These are phyloP conservation scores for Jacaranda mimosifolia DNA, from an alignment of 257 asterid genomes.

Conservation along the genomic window DNA sequence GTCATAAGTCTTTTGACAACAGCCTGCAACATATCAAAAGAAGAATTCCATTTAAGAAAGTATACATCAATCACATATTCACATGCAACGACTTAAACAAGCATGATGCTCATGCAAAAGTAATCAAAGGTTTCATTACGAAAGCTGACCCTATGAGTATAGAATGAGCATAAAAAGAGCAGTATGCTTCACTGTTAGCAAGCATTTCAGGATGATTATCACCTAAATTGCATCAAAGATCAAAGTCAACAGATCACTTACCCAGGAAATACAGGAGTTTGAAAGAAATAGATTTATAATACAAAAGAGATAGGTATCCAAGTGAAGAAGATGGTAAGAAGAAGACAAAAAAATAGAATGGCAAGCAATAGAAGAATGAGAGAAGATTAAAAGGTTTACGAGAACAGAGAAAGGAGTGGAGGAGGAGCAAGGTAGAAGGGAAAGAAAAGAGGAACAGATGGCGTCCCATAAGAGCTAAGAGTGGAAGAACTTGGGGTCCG, in stretches of 20 bases:
- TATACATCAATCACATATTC: slow-evolving; percentile 9
- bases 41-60: slow-evolving; percentile 13
- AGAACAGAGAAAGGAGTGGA: slow-evolving; percentile 2
- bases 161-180: neutral
- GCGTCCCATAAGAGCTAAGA: slow-evolving; percentile 2
- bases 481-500: neutral
- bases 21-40: slow-evolving; percentile 63
- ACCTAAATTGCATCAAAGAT: slow-evolving; percentile 16
- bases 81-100: slow-evolving; percentile 12
- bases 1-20: slow-evolving; percentile 96
- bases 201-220: slow-evolving; percentile 14
- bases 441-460: slow-evolving; percentile 8
- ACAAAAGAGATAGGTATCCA: neutral
- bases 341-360: slow-evolving; percentile 6
- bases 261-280: neutral
- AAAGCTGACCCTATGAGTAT: neutral
- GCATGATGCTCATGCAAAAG: slow-evolving; percentile 5
- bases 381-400: neutral
- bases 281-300: neutral
- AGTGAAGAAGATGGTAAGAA: neutral
- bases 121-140: slow-evolving; percentile 12
- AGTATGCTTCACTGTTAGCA: neutral
- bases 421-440: slow-evolving; percentile 9
- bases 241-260: neutral
- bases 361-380: neutral